Percentiles rank a stretch among this genome's conserved stretches.
These are phyloP conservation scores for Neurospora tetraspora DNA, from an alignment of 495 filamentous ascomycete genomes.

Conservation along the genomic window DNA sequence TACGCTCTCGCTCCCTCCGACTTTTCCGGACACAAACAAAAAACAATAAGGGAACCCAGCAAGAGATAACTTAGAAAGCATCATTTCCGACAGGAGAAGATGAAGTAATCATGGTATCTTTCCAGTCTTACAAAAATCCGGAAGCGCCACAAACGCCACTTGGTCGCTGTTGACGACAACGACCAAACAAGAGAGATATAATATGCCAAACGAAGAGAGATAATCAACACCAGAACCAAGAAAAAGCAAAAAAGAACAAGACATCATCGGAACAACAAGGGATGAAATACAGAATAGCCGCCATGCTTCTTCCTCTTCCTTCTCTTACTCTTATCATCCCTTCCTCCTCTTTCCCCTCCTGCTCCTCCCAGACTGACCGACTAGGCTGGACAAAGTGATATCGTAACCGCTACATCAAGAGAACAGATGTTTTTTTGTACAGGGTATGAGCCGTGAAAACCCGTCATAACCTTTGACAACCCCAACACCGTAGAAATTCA, in stretches of 20 bases:
- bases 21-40: not conserved
- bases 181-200: slow-evolving; percentile 7
- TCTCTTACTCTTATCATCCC: not conserved
- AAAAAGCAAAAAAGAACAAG: not conserved
- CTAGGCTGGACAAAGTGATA: not conserved
- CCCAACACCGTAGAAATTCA: not conserved
- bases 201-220: slow-evolving; percentile 5
- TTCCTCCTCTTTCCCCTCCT: not conserved
- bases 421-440: not conserved
- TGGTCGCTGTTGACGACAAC: slow-evolving; percentile 14
- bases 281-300: not conserved
- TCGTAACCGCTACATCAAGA: not conserved
- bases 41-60: not conserved
- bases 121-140: slow-evolving; percentile 11
- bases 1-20: not conserved
- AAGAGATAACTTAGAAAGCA: not conserved
- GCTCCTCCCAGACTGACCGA: not conserved
- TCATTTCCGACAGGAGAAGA: not conserved
- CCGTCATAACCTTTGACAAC: not conserved
- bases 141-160: slow-evolving; percentile 20
- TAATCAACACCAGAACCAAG: not conserved
- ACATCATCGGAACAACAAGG: not conserved
- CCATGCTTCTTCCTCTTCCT: not conserved
- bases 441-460: not conserved
- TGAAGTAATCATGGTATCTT: slow-evolving; percentile 17